Conservation (phyloP, 306 rosid species). For the Cucumis hystrix region DNA sequence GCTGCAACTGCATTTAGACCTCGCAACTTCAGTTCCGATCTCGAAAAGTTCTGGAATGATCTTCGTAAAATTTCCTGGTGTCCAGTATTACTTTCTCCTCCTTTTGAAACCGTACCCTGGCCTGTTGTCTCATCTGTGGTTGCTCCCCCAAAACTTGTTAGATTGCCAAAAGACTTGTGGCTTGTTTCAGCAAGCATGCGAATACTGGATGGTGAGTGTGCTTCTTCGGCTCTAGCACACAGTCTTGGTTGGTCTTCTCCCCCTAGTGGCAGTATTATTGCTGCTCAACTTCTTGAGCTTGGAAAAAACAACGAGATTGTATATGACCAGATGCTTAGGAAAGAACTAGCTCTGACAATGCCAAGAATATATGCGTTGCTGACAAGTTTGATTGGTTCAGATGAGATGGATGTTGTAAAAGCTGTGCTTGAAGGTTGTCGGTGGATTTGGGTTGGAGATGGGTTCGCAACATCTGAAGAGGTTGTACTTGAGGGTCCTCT, state of each 20-base stretch:
- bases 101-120: conserved; percentile 81
- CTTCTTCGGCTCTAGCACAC: conserved; percentile 67
- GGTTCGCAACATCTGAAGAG: conserved; percentile 81
- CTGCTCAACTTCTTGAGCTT: conserved; percentile 90
- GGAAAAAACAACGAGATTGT: conserved; percentile 89
- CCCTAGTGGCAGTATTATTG: conserved; percentile 91
- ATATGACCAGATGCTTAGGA: conserved; percentile 74
- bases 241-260: conserved; percentile 84
- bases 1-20: conserved; percentile 66
- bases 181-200: conserved; percentile 97
- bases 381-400: conserved; percentile 58
- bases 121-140: conserved; percentile 75
- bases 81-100: conserved; percentile 67
- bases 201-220: conserved; percentile 78
- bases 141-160: conserved; percentile 93
- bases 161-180: conserved; percentile 72
- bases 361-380: conserved; percentile 84
- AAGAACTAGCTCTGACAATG: conserved; percentile 80
- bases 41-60: conserved; percentile 82
- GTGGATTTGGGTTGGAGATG: conserved; percentile 99
- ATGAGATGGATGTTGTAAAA: conserved; percentile 95
- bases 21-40: conserved; percentile 50
- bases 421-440: conserved; percentile 93
- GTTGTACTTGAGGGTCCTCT: conserved; percentile 92
- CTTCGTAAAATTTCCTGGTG: conserved; percentile 80